Conservation (phyloP, 257 asterid species). For the Solanum clarkiae region DNA sequence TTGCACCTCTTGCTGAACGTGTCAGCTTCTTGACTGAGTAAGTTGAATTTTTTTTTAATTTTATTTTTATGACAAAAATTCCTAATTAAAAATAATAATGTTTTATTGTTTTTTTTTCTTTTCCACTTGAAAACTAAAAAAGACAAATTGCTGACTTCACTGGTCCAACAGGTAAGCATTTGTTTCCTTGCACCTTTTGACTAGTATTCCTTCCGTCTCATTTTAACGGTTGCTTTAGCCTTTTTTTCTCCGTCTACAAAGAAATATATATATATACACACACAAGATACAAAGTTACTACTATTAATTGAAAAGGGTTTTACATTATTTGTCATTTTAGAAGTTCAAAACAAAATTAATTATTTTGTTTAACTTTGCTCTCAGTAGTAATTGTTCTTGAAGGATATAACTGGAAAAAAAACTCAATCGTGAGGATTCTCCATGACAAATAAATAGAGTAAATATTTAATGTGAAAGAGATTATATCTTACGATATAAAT, state of each 20-base stretch:
- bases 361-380: too few species aligned
- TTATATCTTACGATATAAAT: too few species aligned
- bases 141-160: slow-evolving; percentile 35
- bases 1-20: slow-evolving; percentile 36
- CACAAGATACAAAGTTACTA: too few species aligned
- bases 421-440: too few species aligned
- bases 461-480: too few species aligned
- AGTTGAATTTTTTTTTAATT: not conserved
- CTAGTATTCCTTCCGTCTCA: not conserved
- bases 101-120: not conserved
- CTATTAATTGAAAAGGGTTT: too few species aligned
- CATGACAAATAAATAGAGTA: too few species aligned
- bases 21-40: slow-evolving; percentile 39
- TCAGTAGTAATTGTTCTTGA: too few species aligned
- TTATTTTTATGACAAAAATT: not conserved
- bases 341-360: too few species aligned
- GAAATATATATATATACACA: too few species aligned
- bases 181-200: not conserved
- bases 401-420: too few species aligned
- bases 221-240: not conserved
- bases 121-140: not conserved
- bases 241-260: not conserved
- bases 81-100: not conserved
- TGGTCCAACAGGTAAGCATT: slow-evolving; percentile 28
- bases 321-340: too few species aligned